These are phyloP conservation scores for Fagopyrum esculentum DNA, from an alignment of 148 eudicot genomes.

Conservation along the genomic window DNA sequence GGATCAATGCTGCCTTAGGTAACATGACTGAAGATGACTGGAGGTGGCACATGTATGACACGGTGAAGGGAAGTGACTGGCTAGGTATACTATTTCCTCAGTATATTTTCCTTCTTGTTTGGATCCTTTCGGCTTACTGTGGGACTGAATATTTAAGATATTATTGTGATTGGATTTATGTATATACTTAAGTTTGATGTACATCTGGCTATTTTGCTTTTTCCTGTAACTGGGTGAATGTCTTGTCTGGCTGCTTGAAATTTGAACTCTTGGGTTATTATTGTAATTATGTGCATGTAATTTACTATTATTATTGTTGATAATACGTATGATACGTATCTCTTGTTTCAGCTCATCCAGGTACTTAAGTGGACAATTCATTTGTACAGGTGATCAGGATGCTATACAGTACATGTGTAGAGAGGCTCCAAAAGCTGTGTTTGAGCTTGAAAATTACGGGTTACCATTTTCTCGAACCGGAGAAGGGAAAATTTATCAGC, in stretches of 20 bases:
- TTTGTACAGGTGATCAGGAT: constrained; percentile 85
- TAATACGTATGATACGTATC: background rate
- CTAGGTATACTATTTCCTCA: constrained; percentile 41
- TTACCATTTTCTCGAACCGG: constrained; percentile 97
- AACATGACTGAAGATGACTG: constrained; percentile 97
- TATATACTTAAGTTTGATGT: too few species aligned
- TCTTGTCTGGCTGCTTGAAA: constrained; percentile 51
- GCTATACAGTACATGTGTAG: constrained; percentile 99
- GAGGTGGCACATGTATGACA: constrained; percentile 99
- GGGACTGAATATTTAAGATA: too few species aligned
- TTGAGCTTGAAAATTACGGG: constrained; percentile 98
- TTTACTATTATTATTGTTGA: background rate
- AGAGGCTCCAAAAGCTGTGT: constrained; percentile 99
- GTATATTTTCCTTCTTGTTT: background rate
- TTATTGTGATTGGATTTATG: too few species aligned
- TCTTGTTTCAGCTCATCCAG: background rate
- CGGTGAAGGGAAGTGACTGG: constrained; percentile 99
- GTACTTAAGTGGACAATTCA: too few species aligned
- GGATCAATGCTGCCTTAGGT: constrained; percentile 98
- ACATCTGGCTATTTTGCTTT: constrained; percentile 20
- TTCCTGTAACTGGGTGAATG: too few species aligned
- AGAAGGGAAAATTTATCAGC: constrained; percentile 97
- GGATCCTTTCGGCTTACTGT: too few species aligned
- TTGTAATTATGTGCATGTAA: constrained; percentile 24
- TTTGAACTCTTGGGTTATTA: constrained; percentile 94